These are phyloP conservation scores for Vigna angularis DNA, from an alignment of 306 rosid species.

Conservation along the genomic window DNA sequence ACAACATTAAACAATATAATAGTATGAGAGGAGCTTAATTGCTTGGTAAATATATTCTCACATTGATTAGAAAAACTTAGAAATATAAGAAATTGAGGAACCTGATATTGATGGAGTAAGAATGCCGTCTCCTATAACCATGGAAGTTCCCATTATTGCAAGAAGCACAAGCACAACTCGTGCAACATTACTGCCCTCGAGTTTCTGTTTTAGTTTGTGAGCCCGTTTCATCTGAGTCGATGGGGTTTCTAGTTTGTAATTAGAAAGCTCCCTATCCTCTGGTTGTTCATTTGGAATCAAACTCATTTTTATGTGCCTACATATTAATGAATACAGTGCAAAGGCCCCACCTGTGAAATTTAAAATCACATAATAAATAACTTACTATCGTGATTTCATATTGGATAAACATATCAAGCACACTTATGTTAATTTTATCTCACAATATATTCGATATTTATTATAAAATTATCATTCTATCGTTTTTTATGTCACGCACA, in stretches of 20 bases:
- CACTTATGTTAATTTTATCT: too few relatives aligned
- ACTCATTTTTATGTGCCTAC: conserved; percentile 63
- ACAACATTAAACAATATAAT: neutral
- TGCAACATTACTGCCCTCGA: conserved; percentile 55
- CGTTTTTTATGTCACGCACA: too few relatives aligned
- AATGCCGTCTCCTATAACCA: conserved; percentile 89
- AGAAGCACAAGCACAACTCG: conserved; percentile 53
- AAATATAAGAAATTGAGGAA: neutral
- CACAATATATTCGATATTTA: too few relatives aligned
- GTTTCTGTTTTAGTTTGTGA: conserved; percentile 49
- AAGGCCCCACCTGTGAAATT: conserved; percentile 69
- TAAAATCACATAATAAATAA: too few relatives aligned
- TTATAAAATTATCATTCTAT: too few relatives aligned
- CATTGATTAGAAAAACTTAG: too few relatives aligned
- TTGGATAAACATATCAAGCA: too few relatives aligned
- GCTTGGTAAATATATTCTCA: too few relatives aligned
- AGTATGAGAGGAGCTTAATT: too few relatives aligned
- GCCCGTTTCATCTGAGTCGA: conserved; percentile 55
- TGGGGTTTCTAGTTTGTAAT: conserved; percentile 56
- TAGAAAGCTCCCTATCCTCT: conserved; percentile 72
- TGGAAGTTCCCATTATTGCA: conserved; percentile 71
- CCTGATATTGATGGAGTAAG: conserved; percentile 90
- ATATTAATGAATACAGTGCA: conserved; percentile 74
- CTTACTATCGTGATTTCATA: too few relatives aligned
- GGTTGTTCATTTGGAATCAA: conserved; percentile 74